phyloP scores from a whole-genome alignment of 148 eudicot species.

The Diospyros kaki region DNA sequence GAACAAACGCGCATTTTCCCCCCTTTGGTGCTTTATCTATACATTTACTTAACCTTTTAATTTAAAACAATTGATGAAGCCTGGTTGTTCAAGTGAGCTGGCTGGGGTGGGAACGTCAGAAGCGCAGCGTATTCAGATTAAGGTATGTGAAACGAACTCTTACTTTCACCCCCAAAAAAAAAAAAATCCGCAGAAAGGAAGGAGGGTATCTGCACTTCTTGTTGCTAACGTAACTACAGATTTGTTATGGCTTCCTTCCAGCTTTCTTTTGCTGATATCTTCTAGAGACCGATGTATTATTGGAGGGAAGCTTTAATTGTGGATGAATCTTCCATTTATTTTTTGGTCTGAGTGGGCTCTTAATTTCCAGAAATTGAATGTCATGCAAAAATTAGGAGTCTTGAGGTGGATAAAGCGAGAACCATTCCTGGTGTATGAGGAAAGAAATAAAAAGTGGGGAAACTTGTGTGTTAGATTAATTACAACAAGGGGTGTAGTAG shows the following conservation, averaged over 20 bases:
- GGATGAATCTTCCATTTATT: not conserved
- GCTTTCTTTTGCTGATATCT: not conserved
- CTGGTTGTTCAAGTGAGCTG: constrained; percentile 93
- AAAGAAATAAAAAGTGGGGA: too few species aligned
- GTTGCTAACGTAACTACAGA: not conserved
- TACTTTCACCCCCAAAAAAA: too few species aligned
- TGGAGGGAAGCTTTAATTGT: not conserved
- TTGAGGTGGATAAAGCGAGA: too few species aligned
- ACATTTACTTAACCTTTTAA: constrained; percentile 4
- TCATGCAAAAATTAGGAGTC: too few species aligned
- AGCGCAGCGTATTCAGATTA: constrained; percentile 77
- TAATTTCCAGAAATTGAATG: too few species aligned
- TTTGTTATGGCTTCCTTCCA: not conserved
- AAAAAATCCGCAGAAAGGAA: too few species aligned
- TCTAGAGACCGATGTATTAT: not conserved
- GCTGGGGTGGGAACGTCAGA: constrained; percentile 56
- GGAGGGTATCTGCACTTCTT: not conserved
- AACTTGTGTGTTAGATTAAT: too few species aligned
- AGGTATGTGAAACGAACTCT: constrained; percentile 31
- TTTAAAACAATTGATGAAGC: constrained; percentile 43
- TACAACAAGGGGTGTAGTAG: too few species aligned
- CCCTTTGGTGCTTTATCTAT: not conserved
- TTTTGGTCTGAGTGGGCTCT: too few species aligned
- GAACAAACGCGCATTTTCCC: not conserved
- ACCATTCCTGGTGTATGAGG: too few species aligned